Base-by-base conservation (phyloP, 768 basidiomycete genomes). In the Gyrodon lividus region DNA sequence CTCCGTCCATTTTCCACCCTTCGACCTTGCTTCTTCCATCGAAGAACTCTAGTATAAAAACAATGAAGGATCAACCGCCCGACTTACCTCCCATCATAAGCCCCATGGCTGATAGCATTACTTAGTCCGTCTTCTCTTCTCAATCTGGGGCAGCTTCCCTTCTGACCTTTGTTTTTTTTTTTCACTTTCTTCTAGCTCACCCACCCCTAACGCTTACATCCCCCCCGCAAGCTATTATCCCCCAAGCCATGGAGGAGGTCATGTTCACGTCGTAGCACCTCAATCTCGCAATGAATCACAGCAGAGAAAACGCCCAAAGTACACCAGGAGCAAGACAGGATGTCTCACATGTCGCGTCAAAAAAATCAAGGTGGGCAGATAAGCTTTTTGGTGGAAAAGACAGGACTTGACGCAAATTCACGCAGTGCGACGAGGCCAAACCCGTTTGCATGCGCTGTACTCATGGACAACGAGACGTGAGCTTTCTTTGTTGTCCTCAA, bases 311-410 rank as follows among this genome's bases (percentile, higher is more conserved):
- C 86, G 90, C 31, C 91, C 90, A 43, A 97, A 97, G 76, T 95
- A 95, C 61, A 92, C 90, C 56, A 82, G 94, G 60, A 92, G 89
- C 71, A 94, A 96, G 74, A 93, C 92, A 1, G 94, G 94, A 20
- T 98, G 94, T 67, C 73, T 96, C 66, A 94, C 91, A 38, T 98
- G 94, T 78, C 81, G 94, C 61, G 82, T 84, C 56, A 94, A 95
- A 78, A 91, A 96, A 78, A 92, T 98, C 64, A 97, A 97, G 81
- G 90, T 89, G 56, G 48, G 78, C 65, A 48, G 31, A 13, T 48
- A 48, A 41, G 42, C 37, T n/a, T 50, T 2, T 41, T 35, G n/a
- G n/a, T 52, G 19, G 31, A 38, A 40, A 33, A 35, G 48, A 13
- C 19, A 12, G 31, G 13, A 2, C 40, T 59, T 19, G 41, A 56